Percentiles rank a stretch among this genome's conserved stretches.
Evolutionary conservation across 257 asterid genomes (phyloP).

Genomic region (Przewalskia tangutica): DNA sequence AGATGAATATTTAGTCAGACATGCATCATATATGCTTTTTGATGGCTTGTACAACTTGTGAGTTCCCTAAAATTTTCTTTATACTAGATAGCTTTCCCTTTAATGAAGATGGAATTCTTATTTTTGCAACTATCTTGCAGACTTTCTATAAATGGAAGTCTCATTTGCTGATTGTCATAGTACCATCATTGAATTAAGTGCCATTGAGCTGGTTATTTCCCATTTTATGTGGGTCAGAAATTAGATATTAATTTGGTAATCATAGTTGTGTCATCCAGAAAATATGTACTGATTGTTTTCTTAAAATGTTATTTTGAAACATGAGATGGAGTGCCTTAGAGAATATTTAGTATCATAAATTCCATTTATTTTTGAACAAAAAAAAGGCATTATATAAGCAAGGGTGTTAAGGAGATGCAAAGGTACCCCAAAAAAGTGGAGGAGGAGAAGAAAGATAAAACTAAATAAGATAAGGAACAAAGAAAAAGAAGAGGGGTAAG

Average conservation of each 20-base stretch:
- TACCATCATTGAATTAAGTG: background rate
- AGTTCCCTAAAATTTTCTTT: background rate
- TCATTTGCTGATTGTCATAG: background rate
- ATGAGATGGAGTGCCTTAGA: too few species aligned
- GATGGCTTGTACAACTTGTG: background rate
- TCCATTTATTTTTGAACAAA: background rate
- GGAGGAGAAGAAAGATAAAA: background rate
- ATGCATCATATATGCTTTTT: background rate
- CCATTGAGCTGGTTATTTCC: background rate
- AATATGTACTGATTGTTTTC: too few species aligned
- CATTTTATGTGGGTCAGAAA: background rate
- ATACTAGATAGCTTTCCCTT: background rate
- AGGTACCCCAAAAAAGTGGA: background rate
- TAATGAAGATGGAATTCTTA: background rate
- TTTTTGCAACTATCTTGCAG: background rate
- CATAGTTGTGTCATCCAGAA: background rate
- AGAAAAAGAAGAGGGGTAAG: conserved; percentile 8
- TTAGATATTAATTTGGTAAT: background rate
- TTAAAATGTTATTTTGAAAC: too few species aligned
- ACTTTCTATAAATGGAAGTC: background rate
- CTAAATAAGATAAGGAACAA: background rate
- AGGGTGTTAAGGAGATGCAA: background rate
- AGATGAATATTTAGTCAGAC: background rate
- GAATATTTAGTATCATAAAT: too few species aligned
- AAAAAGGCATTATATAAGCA: background rate